Evolutionary conservation across 2,329 filamentous ascomycete species (phyloP), one percentile per base, ranked within the genome.

Genomic region (Stachybotrys elegans): DNA sequence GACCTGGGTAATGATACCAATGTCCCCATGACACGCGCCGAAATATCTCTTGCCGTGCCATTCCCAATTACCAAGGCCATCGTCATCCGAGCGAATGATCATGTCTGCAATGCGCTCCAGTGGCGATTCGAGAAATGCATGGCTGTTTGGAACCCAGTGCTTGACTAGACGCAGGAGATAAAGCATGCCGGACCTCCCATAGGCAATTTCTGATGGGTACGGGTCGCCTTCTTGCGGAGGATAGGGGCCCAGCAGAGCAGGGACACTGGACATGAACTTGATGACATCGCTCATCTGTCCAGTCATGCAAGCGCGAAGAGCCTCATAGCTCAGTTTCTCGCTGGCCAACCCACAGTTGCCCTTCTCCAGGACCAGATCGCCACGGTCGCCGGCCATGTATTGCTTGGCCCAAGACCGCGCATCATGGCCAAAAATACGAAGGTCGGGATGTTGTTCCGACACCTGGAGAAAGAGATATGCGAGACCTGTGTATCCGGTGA

Each of bases 1-100:
- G 13, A 87, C 66, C 59, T 88, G 84, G n/a, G 78, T 81, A 44
- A 88, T 72, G 58, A 86, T 86, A 5, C 84, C 82, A 21, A 87
- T 77, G 12, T 78, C 73, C 7, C 85, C 85, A 55, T 88, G 83
- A 0, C 76, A 78, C 5, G 83, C 79, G 2, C 84, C 85, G 27
- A 85, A 67, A 54, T 85, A 86, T 16, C 66, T 57, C 51, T 78
- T 79, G 13, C 74, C 76, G 47, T 79, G 75, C 78, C 80, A 87
- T 49, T 71, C 73, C 84, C 84, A 88, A 1, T 63, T 59, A 6
- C 58, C 62, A 31, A 62, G 59, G 5, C 58, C 63, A n/a, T 70
- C 46, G 59, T 65, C 58, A 46, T 63, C 67, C 22, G 70, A 69
- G 14, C 68, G 63, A 51, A 88, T 66, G 43, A 88, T 83, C 29